Base-by-base conservation (phyloP, 139 green algal genomes). In the Coelastrella sp. region DNA sequence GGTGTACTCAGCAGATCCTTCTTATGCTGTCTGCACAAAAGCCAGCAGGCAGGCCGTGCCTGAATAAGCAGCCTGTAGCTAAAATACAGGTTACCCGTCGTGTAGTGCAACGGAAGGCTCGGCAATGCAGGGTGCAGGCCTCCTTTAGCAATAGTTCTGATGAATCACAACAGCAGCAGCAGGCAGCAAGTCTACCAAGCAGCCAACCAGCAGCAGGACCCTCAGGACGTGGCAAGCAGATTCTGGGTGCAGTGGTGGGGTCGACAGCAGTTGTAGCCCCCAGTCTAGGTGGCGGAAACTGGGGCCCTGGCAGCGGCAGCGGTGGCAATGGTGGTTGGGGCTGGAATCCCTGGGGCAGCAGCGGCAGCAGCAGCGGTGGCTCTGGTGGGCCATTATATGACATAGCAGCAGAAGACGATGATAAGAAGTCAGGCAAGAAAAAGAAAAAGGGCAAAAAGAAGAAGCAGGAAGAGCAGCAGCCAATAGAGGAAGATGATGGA, bases 281-380 rank as follows among this genome's bases (percentile, higher is more conserved):
- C 7, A 72, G 65, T 82, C 87, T 89, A 49, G 89, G 90, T 10
- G 80, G 56, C 19, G 83, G 90, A 17, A 92, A 90, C 61, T 92
- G 93, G 75, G 90, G 95, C 25, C 90, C 87, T 10, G 88, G 90
- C 68, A 92, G 92, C 11, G 93, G 91, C 73, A 92, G 86, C 58
- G 88, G 87, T 74, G 90, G 88, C 57, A 83, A 74, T 11, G 85
- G 87, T 11, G 82, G 85, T 8, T 91, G 87, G 63, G 87, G 72
- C 56, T 84, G 75, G 84, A 59, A 82, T 24, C 35, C 15, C 6
- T 70, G 87, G 63, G 94, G 93, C 9, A 93, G 89, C 79, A 92
- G 88, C 73, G 86, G 84, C 81, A 87, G 85, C 70, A 83, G 81
- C 20, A 82, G 85, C 11, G 91, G 84, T 20, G 85, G 49, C 20